A percentile compares a stretch with the other conserved stretches of the same genome.
Conservation (phyloP, 768 basidiomycete species). For the Suillus luteus region DNA sequence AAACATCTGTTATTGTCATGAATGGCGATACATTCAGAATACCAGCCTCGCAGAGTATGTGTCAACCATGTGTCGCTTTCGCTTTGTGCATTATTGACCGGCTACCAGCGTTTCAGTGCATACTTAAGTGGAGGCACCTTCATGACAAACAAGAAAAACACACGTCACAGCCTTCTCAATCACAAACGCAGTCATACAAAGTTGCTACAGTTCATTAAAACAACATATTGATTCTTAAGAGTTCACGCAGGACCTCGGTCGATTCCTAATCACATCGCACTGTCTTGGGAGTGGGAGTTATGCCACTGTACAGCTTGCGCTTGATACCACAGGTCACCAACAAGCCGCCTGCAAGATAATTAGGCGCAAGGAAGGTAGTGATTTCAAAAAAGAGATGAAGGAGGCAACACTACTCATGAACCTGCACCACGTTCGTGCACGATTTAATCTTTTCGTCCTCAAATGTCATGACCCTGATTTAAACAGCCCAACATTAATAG, state of each 20-base stretch:
- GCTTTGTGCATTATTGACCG: conserved; percentile 1
- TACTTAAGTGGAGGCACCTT: conserved; percentile 55
- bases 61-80: conserved; percentile 7
- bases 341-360: conserved; percentile 89
- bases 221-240: conserved; percentile 4
- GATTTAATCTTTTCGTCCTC: neutral
- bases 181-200: conserved; percentile 53
- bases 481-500: conserved; percentile 79
- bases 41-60: conserved; percentile 62
- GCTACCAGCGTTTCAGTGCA: conserved; percentile 63
- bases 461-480: conserved; percentile 7
- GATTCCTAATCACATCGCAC: conserved; percentile 75
- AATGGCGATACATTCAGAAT: conserved; percentile 72
- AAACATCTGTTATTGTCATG: conserved; percentile 71
- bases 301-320: conserved; percentile 78
- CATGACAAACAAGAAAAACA: conserved; percentile 51
- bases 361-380: conserved; percentile 51
- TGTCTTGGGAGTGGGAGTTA: conserved; percentile 82
- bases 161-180: conserved; percentile 61
- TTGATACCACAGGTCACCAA: conserved; percentile 60
- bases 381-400: conserved; percentile 60
- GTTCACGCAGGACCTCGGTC: conserved; percentile 54
- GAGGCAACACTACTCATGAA: conserved; percentile 75
- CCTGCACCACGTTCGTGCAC: conserved; percentile 61
- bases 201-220: conserved; percentile 32